Base-by-base conservation (phyloP, 495 filamentous ascomycete genomes). In the Xylaria sp. region DNA sequence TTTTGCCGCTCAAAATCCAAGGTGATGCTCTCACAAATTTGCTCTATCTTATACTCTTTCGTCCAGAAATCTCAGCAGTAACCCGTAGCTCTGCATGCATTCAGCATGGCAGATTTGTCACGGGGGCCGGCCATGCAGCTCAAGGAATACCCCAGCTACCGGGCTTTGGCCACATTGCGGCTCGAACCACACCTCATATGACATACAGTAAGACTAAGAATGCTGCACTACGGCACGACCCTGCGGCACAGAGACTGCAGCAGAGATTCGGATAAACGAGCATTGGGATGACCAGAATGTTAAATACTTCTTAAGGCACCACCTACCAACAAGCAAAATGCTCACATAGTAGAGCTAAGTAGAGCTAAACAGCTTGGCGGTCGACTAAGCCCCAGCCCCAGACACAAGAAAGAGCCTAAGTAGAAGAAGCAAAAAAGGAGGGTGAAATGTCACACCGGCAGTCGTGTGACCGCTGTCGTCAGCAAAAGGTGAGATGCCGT, bases 401-500 rank as follows among this genome's bases (percentile, higher is more conserved):
- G n/a, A 21, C 46, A 50, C 21, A 50, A 21, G 3, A 46, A 46
- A 50, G n/a, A 11, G n/a, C 8, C 21, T 1, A 21, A 21, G 46
- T 1, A 50, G 46, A 50, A 8, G 17, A n/a, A 50, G n/a, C 46
- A 50, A 50, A 21, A 24, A 50, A 8, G 35, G 46, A 50, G 46
- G 46, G 46, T 50, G 46, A 21, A 50, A 50, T 50, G 46, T 59
- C 57, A 37, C 57, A 33, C 33, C 57, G 57, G 19, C 57, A 59
- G 17, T 35, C 57, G 26, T 59, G 57, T 37, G 57, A 37, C 31
- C 57, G 31, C 17, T 59, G 57, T 37, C 57, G 57, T 35, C 57
- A 59, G 57, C 57, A 59, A n/a, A 59, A 59, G 33, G 57, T 59
- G 14, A 59, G 17, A 40, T 59, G 57, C 19, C 57, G 57, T 12